Base-by-base conservation (phyloP, 305 asterid genomes). In the Fraxinus greggii region DNA sequence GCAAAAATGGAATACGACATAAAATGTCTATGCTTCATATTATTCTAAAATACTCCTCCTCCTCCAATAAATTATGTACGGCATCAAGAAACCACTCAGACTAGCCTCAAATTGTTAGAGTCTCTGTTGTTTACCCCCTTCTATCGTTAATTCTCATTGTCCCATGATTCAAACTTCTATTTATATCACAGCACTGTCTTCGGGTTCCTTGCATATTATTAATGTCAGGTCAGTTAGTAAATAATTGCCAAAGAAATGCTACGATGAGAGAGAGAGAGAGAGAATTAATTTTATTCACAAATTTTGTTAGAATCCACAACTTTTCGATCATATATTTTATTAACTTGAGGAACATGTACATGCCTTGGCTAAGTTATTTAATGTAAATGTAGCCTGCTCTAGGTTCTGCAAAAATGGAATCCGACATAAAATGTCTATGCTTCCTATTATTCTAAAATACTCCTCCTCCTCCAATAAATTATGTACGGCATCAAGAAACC, bases 181-280 rank as follows among this genome's bases (percentile, higher is more conserved):
- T 81, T 1, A 91, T 86, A 51, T 93, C 94, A 67, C 97, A 90
- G 80, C 97, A 92, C 5, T 89, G 89, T 83, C 97, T 85, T 54
- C 93, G 88, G 0, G 91, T 90, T 24, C 82, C 86, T 95, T 93
- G 94, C 91, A 88, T 7, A 80, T 38, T 38, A 38, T 9, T 10
- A 17, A 7, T 42, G 54, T 3, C 67, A 0, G 42, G 8, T 17
- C 28, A 38, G 12, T 13, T 29, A 28, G 7, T 6, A 23, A 56
- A 63, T 4, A 21, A 9, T 24, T 72, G 76, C 12, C 42, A 33
- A 21, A 15, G 3, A 36, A 67, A 48, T 7, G 48, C 13, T 3
- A 12, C 15, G 54, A 12, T 42, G 54, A 13, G n/a, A 4, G n/a
- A 76, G 74, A 77, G 23, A 77, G 5, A 74, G n/a, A n/a, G n/a